phyloP scores from a whole-genome alignment of 2,329 filamentous ascomycete species.

The Alternaria brassicicola region DNA sequence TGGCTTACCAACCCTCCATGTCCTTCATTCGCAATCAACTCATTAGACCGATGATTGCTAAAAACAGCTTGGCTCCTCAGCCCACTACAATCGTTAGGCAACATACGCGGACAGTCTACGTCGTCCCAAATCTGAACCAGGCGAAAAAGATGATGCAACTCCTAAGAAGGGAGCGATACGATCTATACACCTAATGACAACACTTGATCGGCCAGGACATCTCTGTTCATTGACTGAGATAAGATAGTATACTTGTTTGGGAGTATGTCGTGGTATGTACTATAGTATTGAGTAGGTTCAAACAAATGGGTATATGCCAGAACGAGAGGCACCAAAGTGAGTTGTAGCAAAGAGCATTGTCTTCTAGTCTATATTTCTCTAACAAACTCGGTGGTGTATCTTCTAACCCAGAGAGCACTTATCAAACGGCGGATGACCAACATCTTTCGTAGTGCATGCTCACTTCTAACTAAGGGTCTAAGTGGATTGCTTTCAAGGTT shows the following conservation, averaged over 20 bases:
- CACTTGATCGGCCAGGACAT: neutral
- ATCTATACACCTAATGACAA: neutral
- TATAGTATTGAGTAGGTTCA: neutral
- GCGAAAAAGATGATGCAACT: neutral
- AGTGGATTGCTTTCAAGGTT: neutral
- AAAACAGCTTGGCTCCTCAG: neutral
- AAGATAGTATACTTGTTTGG: rapidly evolving
- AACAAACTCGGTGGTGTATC: neutral
- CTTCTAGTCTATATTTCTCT: neutral
- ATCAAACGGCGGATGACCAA: neutral
- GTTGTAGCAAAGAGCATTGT: neutral
- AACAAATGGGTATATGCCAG: neutral
- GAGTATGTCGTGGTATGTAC: neutral
- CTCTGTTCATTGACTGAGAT: neutral
- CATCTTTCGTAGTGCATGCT: neutral
- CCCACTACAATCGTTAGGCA: too few relatives aligned
- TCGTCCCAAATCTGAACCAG: neutral
- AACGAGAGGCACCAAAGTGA: neutral
- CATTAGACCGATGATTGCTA: neutral
- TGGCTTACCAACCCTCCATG: neutral
- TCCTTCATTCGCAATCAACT: neutral
- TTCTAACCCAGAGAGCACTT: neutral
- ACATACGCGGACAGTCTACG: neutral
- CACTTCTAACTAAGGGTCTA: neutral
- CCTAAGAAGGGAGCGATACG: too few relatives aligned